A percentile compares a stretch with the other conserved stretches of the same genome.
phyloP scores from a whole-genome alignment of 164 flowering plant genomes.

The Akebia trifoliata region DNA sequence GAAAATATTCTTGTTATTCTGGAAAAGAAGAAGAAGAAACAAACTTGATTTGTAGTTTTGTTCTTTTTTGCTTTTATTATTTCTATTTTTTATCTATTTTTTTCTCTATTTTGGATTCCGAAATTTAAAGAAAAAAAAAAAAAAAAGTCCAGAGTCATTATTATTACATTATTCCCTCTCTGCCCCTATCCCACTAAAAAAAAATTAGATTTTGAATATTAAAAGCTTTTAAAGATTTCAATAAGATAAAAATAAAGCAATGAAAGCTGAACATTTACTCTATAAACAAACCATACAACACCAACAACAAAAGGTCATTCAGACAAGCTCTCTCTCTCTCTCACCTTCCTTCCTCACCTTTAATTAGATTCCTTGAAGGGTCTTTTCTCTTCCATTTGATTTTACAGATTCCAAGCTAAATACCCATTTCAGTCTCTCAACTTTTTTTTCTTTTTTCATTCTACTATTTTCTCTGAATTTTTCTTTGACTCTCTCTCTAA shows the following conservation, averaged over 20 bases:
- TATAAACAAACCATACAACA: conserved; percentile 34
- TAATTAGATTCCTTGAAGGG: conserved; percentile 58
- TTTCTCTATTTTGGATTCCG: conserved; percentile 1
- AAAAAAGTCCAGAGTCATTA: conserved; percentile 42
- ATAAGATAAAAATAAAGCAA: conserved; percentile 28
- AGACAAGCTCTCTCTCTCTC: conserved; percentile 17
- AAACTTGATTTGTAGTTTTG: conserved; percentile 25
- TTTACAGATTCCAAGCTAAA: conserved; percentile 42
- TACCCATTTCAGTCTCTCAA: conserved; percentile 32
- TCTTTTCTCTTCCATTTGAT: conserved; percentile 46
- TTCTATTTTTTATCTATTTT: conserved; percentile 1
- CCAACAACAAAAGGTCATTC: conserved; percentile 40
- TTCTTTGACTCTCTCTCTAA: conserved; percentile 2
- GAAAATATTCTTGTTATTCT: neutral
- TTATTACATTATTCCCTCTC: conserved; percentile 26
- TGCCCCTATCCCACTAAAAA: conserved; percentile 5
- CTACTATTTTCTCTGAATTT: conserved; percentile 6
- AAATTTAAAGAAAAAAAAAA: neutral
- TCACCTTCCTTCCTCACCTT: conserved; percentile 32
- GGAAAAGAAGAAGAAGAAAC: neutral
- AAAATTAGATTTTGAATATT: neutral
- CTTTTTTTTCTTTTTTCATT: conserved; percentile 16
- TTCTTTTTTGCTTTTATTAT: conserved; percentile 12
- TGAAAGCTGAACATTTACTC: conserved; percentile 56
- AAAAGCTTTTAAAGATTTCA: conserved; percentile 18